Evolutionary conservation across 2,329 filamentous ascomycete genomes (phyloP), one percentile per base, ranked within the genome.

Genomic region (Cladosporium sp.): DNA sequence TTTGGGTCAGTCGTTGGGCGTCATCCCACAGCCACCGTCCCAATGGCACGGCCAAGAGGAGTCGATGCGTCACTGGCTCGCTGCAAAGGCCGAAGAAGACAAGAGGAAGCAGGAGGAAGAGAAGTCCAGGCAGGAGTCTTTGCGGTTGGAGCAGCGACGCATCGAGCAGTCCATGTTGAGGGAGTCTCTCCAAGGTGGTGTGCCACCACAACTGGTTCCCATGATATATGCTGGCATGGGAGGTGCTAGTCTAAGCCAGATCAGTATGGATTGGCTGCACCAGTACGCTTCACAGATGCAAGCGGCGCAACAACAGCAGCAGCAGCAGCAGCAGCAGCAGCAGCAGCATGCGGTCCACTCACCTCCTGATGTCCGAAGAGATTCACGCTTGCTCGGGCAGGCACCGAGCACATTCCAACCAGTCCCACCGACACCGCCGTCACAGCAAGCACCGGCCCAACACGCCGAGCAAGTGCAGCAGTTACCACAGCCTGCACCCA

Each of bases 161-260:
- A 77, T 81, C 58, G 79, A 82, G 65, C 75, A 79, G 64, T 74
- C 75, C 17, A 80, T 82, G 74, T 67, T 82, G 60, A 73, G 76
- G 48, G 79, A 81, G 59, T 79, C 79, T 17, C 74, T 81, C 66
- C 74, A 76, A 60, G 76, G 77, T 52, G 78, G 78, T 55, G 71
- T 82, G 39, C 79, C 79, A 37, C 78, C 79, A 58, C 73, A 78
- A 32, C 73, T 81, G 45, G 75, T 82, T 17, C 79, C 79, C 34
- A 75, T 81, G 60, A 80, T 82, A 61, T 81, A 81, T 66, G 78
- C 77, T 55, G 79, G 79, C 35, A 77, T 80, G 51, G 78, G 76
- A 32, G 77, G 78, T 48, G 74, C 75, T 7, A 76, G 73, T 51
- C 71, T 80, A 13, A 75, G 77, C 32, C 77, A 73, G 62, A 71